Evolutionary conservation across 176 grass and related monocot species (phyloP), one percentile per base, ranked within the genome.

Genomic region (Echinochloa phyllopogon): DNA sequence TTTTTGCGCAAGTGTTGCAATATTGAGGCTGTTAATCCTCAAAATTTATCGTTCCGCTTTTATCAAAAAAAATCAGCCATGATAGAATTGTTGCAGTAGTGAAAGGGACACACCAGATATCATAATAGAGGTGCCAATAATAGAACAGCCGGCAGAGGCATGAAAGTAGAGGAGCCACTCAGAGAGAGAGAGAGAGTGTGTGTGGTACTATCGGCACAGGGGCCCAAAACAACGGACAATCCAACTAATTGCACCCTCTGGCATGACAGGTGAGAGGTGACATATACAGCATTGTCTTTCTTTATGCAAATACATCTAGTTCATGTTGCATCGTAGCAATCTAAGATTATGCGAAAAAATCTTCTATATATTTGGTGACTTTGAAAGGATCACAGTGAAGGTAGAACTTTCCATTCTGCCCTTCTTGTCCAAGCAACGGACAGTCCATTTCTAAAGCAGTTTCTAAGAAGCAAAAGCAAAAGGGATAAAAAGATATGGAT

Each of bases 61-160:
- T 42, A 65, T 38, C 27, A 60, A 60, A 2, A 61, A 15, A 56
- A 13, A 63, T 3, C 60, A 63, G 60, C 25, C 12, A 67, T n/a
- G 11, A 50, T 3, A 53, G 2, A 44, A 33, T 41, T 36, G 45
- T 40, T 80, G 62, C 78, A 27, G 52, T 27, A 25, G 48, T 69
- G 64, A 69, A n/a, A 68, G 39, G 14, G 16, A 55, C 65, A 70
- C 63, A 65, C 25, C 69, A 64, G 24, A 25, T 45, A 65, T 63
- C 83, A 77, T 63, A 82, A 81, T 82, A 72, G 80, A 71, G 84
- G 57, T 25, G 16, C 25, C 48, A 57, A 86, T 72, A 86, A 77
- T 72, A 69, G 25, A 68, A 77, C 74, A 67, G 74, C 38, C n/a
- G 61, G 48, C 65, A 60, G 78, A 56, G 17, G 5, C 24, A 57